Evolutionary conservation across 2,329 filamentous ascomycete genomes (phyloP).

Genomic region (Cladorrhinum sp.): DNA sequence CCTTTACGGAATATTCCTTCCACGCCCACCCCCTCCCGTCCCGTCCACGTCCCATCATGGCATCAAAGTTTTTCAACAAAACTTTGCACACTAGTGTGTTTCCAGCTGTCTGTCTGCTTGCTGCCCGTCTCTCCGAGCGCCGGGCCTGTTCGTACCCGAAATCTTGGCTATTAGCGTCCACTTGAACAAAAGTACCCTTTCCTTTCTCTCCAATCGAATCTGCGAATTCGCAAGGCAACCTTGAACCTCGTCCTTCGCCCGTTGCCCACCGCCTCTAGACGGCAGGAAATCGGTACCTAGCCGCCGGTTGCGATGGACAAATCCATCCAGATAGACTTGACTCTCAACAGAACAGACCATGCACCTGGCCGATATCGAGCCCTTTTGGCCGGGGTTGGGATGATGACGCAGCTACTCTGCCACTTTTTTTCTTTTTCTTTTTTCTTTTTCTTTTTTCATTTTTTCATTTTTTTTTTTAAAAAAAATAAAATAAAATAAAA

Average conservation of each 20-base stretch:
- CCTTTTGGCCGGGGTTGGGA: not conserved
- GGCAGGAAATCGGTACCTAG: slow-evolving; percentile 1
- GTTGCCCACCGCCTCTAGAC: not conserved
- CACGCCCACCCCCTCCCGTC: not conserved
- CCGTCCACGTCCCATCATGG: no score
- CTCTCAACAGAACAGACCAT: not conserved
- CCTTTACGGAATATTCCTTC: not conserved
- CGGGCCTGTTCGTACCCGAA: not conserved
- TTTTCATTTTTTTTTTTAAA: no score
- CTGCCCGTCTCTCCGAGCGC: not conserved
- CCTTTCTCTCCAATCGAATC: not conserved
- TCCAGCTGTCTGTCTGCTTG: not conserved
- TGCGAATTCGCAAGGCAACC: not conserved
- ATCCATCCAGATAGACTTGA: not conserved
- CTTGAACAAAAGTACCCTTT: not conserved
- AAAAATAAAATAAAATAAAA: no score
- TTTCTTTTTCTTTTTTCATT: no score
- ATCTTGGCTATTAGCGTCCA: not conserved
- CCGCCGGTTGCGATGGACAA: slow-evolving; percentile 15
- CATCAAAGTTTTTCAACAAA: not conserved
- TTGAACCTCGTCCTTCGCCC: not conserved
- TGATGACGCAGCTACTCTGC: slow-evolving; percentile 10
- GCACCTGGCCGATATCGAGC: not conserved
- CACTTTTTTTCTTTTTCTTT: no score
- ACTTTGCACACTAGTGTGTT: not conserved